Conservation (phyloP, 805 yeast genomes). For the Saccharomycopsis oosterbeekiorum region DNA sequence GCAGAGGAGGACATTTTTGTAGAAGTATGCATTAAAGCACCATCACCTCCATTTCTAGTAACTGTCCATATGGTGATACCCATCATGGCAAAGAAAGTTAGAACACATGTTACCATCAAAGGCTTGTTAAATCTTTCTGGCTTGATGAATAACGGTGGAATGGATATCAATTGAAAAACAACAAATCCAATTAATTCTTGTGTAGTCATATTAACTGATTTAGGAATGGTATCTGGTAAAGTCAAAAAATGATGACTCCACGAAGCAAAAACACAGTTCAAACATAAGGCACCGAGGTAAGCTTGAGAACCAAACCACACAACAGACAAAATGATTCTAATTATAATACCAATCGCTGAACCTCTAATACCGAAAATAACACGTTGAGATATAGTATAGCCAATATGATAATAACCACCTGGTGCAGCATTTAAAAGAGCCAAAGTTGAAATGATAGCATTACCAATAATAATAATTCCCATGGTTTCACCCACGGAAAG, state of each 20-base stretch:
- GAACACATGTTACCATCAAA: conserved; percentile 17
- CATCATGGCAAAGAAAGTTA: conserved; percentile 27
- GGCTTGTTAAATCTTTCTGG: conserved; percentile 23
- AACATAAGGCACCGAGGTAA: conserved; percentile 35
- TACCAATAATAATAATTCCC: conserved; percentile 25
- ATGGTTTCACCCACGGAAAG: conserved; percentile 22
- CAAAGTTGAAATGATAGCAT: conserved; percentile 20
- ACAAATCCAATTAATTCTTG: conserved; percentile 32
- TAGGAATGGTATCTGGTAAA: conserved; percentile 20
- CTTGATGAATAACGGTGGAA: conserved; percentile 24
- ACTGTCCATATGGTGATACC: conserved; percentile 28
- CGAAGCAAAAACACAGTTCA: conserved; percentile 30
- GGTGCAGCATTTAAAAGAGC: conserved; percentile 19
- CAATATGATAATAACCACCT: conserved; percentile 25
- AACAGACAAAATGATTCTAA: conserved; percentile 35
- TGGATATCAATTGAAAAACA: conserved; percentile 28
- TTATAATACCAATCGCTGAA: conserved; percentile 31
- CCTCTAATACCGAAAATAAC: conserved; percentile 39
- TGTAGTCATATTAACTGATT: conserved; percentile 25
- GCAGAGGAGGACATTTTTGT: conserved; percentile 4
- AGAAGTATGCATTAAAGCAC: conserved; percentile 20
- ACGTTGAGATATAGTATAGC: conserved; percentile 35
- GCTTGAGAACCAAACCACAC: conserved; percentile 40
- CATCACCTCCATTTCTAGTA: conserved; percentile 24
- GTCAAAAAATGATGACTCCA: conserved; percentile 30